Evolutionary conservation across 2,329 filamentous ascomycete species (phyloP).

Genomic region (Simplicillium aogashimaense): DNA sequence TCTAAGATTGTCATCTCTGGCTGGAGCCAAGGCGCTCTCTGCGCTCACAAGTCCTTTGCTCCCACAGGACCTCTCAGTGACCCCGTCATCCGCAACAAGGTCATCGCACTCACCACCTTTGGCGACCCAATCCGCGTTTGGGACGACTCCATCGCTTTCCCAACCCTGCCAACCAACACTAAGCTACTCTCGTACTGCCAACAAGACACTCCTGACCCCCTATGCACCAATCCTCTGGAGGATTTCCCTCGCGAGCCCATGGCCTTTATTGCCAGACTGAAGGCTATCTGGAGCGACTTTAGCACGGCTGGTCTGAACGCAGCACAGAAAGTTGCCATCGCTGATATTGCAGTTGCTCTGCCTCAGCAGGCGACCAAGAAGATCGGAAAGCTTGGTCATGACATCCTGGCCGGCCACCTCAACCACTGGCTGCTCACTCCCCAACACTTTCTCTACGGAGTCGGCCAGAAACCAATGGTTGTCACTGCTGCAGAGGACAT

Average conservation of each 20-base stretch:
- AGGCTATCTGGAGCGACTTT: conserved; percentile 5
- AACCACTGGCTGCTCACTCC: conserved; percentile 5
- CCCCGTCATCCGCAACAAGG: background rate
- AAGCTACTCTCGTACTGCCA: conserved; percentile 4
- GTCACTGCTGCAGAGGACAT: conserved; percentile 1
- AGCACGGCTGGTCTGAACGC: conserved; percentile 3
- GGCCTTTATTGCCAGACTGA: conserved; percentile 3
- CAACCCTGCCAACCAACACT: conserved; percentile 2
- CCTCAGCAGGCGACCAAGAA: conserved; percentile 3
- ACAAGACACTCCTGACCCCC: conserved; percentile 3
- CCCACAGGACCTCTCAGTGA: background rate
- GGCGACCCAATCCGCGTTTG: conserved; percentile 5
- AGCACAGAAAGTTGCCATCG: conserved; percentile 1
- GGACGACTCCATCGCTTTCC: conserved; percentile 5
- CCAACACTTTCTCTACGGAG: conserved; percentile 4
- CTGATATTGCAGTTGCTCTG: conserved; percentile 1
- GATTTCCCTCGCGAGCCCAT: conserved; percentile 3
- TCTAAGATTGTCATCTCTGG: conserved; percentile 6
- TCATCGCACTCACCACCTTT: conserved; percentile 6
- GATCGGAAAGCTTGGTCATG: conserved; percentile 5
- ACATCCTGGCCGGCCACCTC: conserved; percentile 4
- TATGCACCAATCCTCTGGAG: conserved; percentile 4
- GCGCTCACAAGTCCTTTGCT: conserved; percentile 5
- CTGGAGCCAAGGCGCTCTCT: conserved; percentile 8
- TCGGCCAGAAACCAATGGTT: conserved; percentile 1